Base-by-base conservation (phyloP, 2,329 filamentous ascomycete genomes). In the Fusarium sublunatum region DNA sequence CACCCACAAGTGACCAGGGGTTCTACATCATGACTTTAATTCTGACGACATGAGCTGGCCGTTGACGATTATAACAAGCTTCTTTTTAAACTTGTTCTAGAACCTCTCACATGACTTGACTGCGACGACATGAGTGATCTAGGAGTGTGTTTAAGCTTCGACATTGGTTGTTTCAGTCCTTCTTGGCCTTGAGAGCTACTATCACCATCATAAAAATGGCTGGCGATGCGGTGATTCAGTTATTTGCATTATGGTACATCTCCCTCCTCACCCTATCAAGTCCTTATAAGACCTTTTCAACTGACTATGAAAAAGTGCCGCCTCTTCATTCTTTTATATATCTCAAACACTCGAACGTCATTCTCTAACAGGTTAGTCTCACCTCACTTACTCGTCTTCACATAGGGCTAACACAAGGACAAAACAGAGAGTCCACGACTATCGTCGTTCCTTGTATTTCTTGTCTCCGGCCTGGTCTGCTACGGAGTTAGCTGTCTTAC, bases 311-410 rank as follows among this genome's bases (percentile, higher is more conserved):
- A 29, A 24, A 25, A 85, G 82, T 68, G 78, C 80, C 58, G 67
- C 82, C 12, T 67, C 75, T 41, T 83, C 81, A 3, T 83, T 84
- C 69, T 68, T 80, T 39, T 84, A 81, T 74, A 75, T 84, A 12
- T 78, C 77, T 3, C 74, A 77, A 58, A 80, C 76, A 7, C 69
- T 83, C 11, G 78, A 83, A 54, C 76, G 77, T 35, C 82, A 84
- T 64, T 81, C 79, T 19, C 72, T 85, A 49, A 78, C 81, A 60
- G 80, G 83, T 83, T 70, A 52, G 72, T 61, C 13, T 40, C 19
- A 22, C 48, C 40, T 26, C 48, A 34, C 25, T 25, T 24, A 22
- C 25, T 42, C 22, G 19, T 19, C 19, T 19, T 11, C 25, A 43
- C 5, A 29, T 47, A 34, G 38, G 38, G 29, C 53, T 55, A 32